phyloP scores from a whole-genome alignment of 192 early-diverging fungal species.

The Bifiguratus adelaidae region DNA sequence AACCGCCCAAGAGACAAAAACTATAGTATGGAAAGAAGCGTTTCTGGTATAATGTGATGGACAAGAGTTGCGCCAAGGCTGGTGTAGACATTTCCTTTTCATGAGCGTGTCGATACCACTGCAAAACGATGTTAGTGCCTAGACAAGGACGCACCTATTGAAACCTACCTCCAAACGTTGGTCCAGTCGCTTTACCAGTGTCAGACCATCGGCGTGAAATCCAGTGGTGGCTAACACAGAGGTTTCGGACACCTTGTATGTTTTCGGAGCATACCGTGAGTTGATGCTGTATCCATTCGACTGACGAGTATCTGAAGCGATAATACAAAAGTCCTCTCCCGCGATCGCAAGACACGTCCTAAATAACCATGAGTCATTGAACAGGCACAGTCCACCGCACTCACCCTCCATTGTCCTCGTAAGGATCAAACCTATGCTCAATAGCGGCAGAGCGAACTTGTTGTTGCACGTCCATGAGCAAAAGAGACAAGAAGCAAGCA shows the following conservation, averaged over 20 bases:
- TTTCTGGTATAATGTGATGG: conserved; percentile 80
- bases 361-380: neutral
- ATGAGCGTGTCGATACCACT: conserved; percentile 90
- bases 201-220: conserved; percentile 82
- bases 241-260: conserved; percentile 77
- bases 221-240: conserved; percentile 77
- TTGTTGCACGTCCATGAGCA: neutral
- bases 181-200: conserved; percentile 69
- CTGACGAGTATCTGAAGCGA: conserved; percentile 95
- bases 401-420: conserved; percentile 80
- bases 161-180: conserved; percentile 74
- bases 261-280: conserved; percentile 86
- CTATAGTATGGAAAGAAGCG: conserved; percentile 97
- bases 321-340: conserved; percentile 87
- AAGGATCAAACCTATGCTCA: conserved; percentile 76
- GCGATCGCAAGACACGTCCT: conserved; percentile 86
- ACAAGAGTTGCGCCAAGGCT: conserved; percentile 92
- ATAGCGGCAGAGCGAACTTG: conserved; percentile 22
- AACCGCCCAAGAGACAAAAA: conserved; percentile 80
- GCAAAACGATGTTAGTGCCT: neutral
- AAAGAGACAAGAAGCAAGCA: neutral
- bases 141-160: neutral
- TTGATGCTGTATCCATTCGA: conserved; percentile 93
- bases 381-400: neutral
- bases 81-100: conserved; percentile 75